Conservation (phyloP, 2,329 filamentous ascomycete genomes). For the Beauveria varroae region DNA sequence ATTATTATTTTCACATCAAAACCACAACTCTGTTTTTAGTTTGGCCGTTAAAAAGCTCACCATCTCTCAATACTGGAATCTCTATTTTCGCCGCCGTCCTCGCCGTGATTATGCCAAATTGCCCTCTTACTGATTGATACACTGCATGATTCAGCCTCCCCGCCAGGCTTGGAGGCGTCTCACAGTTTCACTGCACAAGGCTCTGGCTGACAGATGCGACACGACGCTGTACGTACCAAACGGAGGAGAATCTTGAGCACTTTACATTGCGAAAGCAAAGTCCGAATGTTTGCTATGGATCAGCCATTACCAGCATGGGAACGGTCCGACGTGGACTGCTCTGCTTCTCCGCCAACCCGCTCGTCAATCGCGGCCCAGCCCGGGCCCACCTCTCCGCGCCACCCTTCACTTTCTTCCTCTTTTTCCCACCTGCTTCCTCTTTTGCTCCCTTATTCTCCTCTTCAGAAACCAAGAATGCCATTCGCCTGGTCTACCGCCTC, state of each 20-base stretch:
- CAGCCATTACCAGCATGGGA: too few relatives aligned
- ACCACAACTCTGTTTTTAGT: too few relatives aligned
- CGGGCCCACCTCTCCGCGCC: too few relatives aligned
- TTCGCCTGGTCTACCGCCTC: constrained; percentile 35
- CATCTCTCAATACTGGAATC: too few relatives aligned
- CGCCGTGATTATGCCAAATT: neutral
- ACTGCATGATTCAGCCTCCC: neutral
- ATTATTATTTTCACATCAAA: too few relatives aligned
- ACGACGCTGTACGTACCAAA: neutral
- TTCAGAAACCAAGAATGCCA: constrained; percentile 33
- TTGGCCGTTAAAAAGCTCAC: too few relatives aligned
- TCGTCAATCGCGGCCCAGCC: neutral
- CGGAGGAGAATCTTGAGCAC: too few relatives aligned
- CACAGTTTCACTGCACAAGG: neutral
- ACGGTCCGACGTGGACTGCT: neutral
- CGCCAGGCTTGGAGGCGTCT: neutral
- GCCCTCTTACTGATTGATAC: neutral
- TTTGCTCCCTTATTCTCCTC: neutral
- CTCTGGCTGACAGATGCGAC: constrained; percentile 4
- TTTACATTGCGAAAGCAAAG: neutral
- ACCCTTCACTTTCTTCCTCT: neutral
- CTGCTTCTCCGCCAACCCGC: neutral
- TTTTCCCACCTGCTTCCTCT: neutral
- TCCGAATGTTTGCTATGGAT: neutral
- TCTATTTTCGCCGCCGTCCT: too few relatives aligned